Conservation (phyloP, 129 eudicot species). For the Ambrosia trifida region DNA sequence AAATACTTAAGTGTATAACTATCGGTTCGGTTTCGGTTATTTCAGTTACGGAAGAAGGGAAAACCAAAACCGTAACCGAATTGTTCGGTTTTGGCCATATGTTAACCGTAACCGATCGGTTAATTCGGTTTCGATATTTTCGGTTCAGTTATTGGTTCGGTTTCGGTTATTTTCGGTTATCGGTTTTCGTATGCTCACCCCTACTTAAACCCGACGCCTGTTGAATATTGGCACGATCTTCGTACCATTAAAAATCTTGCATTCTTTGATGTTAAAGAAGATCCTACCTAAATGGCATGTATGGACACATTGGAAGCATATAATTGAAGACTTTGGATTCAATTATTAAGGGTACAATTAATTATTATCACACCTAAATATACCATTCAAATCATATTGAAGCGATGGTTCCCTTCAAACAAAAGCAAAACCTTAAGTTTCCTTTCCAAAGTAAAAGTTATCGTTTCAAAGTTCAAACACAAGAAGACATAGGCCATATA, state of each 20-base stretch:
- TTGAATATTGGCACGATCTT: too few species aligned
- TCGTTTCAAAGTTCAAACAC: conserved; percentile 36
- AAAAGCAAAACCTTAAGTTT: conserved; percentile 30
- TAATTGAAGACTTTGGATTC: conserved; percentile 26
- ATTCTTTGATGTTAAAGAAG: conserved; percentile 13
- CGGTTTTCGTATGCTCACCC: too few species aligned
- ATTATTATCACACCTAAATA: conserved; percentile 24
- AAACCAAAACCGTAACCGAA: too few species aligned
- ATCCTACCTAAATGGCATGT: conserved; percentile 20
- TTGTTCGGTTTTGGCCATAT: too few species aligned
- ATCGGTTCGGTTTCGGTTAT: too few species aligned
- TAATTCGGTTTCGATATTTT: too few species aligned
- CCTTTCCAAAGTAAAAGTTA: conserved; percentile 30
- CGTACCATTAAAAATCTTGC: conserved; percentile 4
- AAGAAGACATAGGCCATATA: conserved; percentile 31
- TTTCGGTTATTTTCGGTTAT: too few species aligned
- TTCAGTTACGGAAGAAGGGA: too few species aligned
- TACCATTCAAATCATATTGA: conserved; percentile 31
- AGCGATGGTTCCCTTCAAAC: conserved; percentile 20
- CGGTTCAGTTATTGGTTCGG: too few species aligned
- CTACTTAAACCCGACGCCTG: too few species aligned
- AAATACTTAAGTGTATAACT: too few species aligned
- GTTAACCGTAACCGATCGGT: too few species aligned
- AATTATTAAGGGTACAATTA: conserved; percentile 32
- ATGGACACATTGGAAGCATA: conserved; percentile 17